phyloP scores from a whole-genome alignment of 2,329 filamentous ascomycete species.

The Clonostachys byssicola region DNA sequence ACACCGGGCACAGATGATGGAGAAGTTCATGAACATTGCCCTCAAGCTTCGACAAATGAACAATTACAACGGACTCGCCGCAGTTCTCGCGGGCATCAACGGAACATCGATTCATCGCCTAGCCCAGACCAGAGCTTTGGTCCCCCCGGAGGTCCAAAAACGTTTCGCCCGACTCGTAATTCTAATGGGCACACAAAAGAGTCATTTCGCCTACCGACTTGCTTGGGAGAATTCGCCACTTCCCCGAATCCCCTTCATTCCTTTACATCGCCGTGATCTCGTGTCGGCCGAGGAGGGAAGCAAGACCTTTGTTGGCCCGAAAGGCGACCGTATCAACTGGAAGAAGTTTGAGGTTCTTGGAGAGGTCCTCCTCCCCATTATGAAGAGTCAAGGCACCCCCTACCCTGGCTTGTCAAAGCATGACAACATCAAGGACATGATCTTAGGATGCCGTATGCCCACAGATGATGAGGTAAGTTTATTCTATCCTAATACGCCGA shows the following conservation, averaged over 20 bases:
- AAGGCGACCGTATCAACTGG: slow-evolving; percentile 84
- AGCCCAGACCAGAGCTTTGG: slow-evolving; percentile 70
- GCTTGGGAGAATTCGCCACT: slow-evolving; percentile 94
- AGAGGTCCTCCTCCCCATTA: slow-evolving; percentile 84
- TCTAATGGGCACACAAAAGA: slow-evolving; percentile 89
- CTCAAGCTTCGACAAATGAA: slow-evolving; percentile 83
- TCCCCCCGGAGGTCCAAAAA: slow-evolving; percentile 69
- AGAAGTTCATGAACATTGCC: slow-evolving; percentile 94
- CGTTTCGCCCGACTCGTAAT: slow-evolving; percentile 85
- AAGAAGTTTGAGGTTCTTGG: slow-evolving; percentile 96
- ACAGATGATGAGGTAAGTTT: slow-evolving; percentile 80
- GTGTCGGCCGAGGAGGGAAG: slow-evolving; percentile 92
- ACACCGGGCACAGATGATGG: slow-evolving; percentile 83
- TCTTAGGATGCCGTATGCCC: slow-evolving; percentile 77
- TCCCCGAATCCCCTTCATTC: slow-evolving; percentile 90
- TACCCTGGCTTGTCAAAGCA: slow-evolving; percentile 70
- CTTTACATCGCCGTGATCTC: slow-evolving; percentile 82
- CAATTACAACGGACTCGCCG: slow-evolving; percentile 96
- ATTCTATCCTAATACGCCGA: not conserved
- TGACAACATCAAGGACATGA: slow-evolving; percentile 67
- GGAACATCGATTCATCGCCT: slow-evolving; percentile 83
- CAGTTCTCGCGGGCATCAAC: slow-evolving; percentile 88
- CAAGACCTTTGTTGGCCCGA: slow-evolving; percentile 75
- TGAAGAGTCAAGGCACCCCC: slow-evolving; percentile 83
- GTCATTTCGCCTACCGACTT: slow-evolving; percentile 90